These are phyloP conservation scores for Boletellus emodensis DNA, from an alignment of 768 basidiomycete species.

Conservation along the genomic window DNA sequence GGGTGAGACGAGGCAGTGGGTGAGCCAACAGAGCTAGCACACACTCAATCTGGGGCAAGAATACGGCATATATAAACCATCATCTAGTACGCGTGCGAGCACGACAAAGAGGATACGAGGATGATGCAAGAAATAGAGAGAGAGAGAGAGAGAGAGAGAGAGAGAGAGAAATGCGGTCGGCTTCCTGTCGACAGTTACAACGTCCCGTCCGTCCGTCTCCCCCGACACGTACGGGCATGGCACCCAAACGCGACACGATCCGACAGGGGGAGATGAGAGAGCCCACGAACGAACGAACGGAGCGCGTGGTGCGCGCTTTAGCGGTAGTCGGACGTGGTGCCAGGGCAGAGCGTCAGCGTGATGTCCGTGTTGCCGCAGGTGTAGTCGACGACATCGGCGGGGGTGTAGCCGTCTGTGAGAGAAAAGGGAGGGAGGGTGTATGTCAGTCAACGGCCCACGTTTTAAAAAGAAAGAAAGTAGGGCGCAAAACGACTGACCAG, in stretches of 20 bases:
- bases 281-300: no score
- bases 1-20: no score
- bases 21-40: no score
- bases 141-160: background rate
- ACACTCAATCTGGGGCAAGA: no score
- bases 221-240: no score
- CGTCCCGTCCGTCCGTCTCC: no score
- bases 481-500: conserved; percentile 12
- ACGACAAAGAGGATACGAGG: no score
- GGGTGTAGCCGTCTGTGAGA: conserved; percentile 20
- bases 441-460: background rate
- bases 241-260: background rate
- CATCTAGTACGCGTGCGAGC: no score
- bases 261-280: no score
- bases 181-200: no score
- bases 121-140: background rate
- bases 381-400: conserved; percentile 29
- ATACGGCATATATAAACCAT: no score
- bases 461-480: background rate
- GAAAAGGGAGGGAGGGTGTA: background rate
- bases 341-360: conserved; percentile 30
- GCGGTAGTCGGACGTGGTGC: conserved; percentile 14
- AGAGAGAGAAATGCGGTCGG: background rate
- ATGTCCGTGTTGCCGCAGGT: conserved; percentile 27
- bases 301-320: background rate